Conservation (phyloP, 345 rosid species). For the Eucalyptus regnans region DNA sequence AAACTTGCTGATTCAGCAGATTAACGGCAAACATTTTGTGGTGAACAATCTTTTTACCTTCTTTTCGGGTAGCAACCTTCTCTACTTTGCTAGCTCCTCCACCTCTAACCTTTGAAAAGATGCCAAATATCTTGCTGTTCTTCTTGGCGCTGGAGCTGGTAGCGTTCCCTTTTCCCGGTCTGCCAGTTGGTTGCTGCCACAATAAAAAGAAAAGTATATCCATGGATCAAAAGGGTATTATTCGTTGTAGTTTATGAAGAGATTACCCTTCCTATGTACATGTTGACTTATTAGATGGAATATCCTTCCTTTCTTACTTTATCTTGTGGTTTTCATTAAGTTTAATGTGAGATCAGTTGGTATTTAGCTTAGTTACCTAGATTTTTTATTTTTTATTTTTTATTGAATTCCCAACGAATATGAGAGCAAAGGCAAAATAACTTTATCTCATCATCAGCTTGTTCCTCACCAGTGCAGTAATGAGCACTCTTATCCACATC, state of each 20-base stretch:
- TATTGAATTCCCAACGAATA: neutral
- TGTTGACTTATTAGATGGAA: neutral
- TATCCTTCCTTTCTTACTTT: no score
- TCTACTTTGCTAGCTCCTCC: neutral
- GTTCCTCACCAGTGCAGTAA: neutral
- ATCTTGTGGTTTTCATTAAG: neutral
- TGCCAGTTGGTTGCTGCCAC: neutral
- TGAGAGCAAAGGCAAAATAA: neutral
- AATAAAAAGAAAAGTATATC: neutral
- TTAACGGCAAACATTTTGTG: neutral
- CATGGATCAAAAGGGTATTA: neutral
- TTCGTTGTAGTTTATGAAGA: neutral
- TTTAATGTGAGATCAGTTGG: neutral
- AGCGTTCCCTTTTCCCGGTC: neutral
- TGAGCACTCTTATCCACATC: neutral
- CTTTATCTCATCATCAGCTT: neutral
- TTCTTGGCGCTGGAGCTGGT: neutral
- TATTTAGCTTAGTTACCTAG: neutral
- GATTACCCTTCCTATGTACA: neutral
- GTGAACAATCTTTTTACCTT: neutral
- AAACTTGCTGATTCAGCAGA: neutral
- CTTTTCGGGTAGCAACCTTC: neutral
- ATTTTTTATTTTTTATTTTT: no score
- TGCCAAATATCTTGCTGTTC: neutral
- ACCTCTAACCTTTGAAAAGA: neutral